Percentiles rank a stretch among this genome's conserved stretches.
These are phyloP conservation scores for Malus orientalis DNA, from an alignment of 306 rosid species.

Conservation along the genomic window DNA sequence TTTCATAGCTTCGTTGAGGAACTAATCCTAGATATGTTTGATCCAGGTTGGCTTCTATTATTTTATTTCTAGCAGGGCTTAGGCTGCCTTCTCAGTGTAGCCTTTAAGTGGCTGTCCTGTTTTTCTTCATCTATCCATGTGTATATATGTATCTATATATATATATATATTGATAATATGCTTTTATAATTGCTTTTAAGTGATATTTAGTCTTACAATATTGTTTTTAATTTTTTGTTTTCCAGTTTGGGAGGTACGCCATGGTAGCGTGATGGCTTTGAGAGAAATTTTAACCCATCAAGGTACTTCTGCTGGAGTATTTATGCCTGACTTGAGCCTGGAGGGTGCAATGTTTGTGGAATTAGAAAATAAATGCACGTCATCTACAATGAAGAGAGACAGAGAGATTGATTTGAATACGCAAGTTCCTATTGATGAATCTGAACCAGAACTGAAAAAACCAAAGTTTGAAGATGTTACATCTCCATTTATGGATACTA, in stretches of 20 bases:
- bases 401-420: conserved; percentile 78
- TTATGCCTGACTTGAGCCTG: conserved; percentile 40
- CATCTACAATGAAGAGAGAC: conserved; percentile 53
- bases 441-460: conserved; percentile 49
- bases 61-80: not conserved
- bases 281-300: conserved; percentile 94
- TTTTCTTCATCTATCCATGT: not conserved
- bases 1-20: conserved; percentile 78
- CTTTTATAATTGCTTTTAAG: not conserved
- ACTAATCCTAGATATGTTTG: conserved; percentile 86
- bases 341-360: conserved; percentile 36
- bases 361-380: conserved; percentile 38
- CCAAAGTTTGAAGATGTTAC: conserved; percentile 57
- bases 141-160: not conserved
- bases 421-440: conserved; percentile 50
- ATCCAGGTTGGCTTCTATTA: conserved; percentile 58
- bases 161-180: not conserved
- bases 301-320: conserved; percentile 85
- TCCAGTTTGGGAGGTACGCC: conserved; percentile 50
- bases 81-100: not conserved
- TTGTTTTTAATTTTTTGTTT: not conserved
- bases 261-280: conserved; percentile 95
- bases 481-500: conserved; percentile 32
- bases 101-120: not conserved
- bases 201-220: conserved; percentile 14